These are phyloP conservation scores for Paraconiothyrium sp. DNA, from an alignment of 2,329 filamentous ascomycete genomes.

Conservation along the genomic window DNA sequence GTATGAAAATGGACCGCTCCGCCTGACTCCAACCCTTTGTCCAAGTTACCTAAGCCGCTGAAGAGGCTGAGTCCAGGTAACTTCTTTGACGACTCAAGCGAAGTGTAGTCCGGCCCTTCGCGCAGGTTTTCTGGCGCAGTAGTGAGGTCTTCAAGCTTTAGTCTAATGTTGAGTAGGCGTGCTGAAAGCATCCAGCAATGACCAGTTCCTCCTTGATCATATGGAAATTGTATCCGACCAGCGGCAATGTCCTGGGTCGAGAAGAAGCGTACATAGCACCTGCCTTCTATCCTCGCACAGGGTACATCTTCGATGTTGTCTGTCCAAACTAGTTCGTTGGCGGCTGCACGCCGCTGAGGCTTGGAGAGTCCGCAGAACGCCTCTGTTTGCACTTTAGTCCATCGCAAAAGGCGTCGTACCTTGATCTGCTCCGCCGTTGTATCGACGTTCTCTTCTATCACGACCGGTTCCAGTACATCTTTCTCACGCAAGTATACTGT, in stretches of 20 bases:
- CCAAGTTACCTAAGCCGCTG: conserved; percentile 80
- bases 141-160: background rate
- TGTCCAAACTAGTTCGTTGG: conserved; percentile 70
- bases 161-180: conserved; percentile 15
- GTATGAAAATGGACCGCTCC: conserved; percentile 71
- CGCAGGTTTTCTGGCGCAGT: conserved; percentile 31
- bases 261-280: conserved; percentile 70
- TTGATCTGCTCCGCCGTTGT: conserved; percentile 37
- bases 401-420: conserved; percentile 65
- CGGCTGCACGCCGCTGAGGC: conserved; percentile 42
- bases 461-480: conserved; percentile 66
- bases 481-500: conserved; percentile 63
- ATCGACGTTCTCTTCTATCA: conserved; percentile 59
- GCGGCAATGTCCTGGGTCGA: conserved; percentile 40
- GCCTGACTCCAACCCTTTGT: conserved; percentile 77
- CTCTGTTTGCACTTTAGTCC: conserved; percentile 51
- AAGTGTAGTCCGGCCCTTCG: conserved; percentile 68
- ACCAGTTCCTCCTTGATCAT: conserved; percentile 71
- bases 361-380: conserved; percentile 33
- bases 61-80: conserved; percentile 73
- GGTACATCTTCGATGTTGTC: conserved; percentile 54
- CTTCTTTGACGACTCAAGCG: conserved; percentile 49
- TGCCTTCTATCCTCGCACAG: conserved; percentile 58
- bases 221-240: conserved; percentile 66
- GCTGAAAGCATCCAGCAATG: conserved; percentile 71